Base-by-base conservation (phyloP, 306 rosid genomes). In the Acacia melanoxylon region DNA sequence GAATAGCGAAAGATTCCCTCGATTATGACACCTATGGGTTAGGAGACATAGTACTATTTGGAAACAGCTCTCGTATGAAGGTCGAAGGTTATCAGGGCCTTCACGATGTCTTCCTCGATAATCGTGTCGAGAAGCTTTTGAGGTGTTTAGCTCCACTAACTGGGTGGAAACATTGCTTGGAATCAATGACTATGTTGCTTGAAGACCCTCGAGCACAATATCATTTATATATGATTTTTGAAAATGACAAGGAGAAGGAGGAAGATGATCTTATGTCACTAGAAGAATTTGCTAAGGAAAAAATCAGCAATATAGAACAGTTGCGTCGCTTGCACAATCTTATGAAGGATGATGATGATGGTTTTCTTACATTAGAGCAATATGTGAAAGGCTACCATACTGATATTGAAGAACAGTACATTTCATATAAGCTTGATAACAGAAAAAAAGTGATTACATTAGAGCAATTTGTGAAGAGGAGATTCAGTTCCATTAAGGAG, bases 41-140 rank as follows among this genome's bases (percentile, higher is more conserved):
- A 67, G 88, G 90, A 35, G 86, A 87, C 81, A 83, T 87, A 65
- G 88, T 87, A 44, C 65, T 87, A 56, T 84, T 79, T 46, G 90
- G 90, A 20, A 87, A 87, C 44, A 82, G n/a, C 5, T 70, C 88
- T 76, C 77, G 90, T 51, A 87, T 84, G 83, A 84, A 87, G 27
- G 62, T 87, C 8, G 86, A 80, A 13, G 8, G 37, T 67, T 61
- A 85, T 22, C 29, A 0, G 0, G 69, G 56, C 29, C 79, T 87
- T 35, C 13, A 29, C 16, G 77, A 85, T 66, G 31, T 87, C 22
- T 85, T 87, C 77, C 86, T 85, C 25, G 86, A 85, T 45, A 2
- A 76, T 73, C 82, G 86, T 0, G 81, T 31, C 3, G 63, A 68
- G 15, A n/a, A 80, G 22, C 86, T 85, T 77, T 3, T 19, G 7